Conservation (phyloP, 202 grass and related monocot species). For the Hordeum pubiflorum region DNA sequence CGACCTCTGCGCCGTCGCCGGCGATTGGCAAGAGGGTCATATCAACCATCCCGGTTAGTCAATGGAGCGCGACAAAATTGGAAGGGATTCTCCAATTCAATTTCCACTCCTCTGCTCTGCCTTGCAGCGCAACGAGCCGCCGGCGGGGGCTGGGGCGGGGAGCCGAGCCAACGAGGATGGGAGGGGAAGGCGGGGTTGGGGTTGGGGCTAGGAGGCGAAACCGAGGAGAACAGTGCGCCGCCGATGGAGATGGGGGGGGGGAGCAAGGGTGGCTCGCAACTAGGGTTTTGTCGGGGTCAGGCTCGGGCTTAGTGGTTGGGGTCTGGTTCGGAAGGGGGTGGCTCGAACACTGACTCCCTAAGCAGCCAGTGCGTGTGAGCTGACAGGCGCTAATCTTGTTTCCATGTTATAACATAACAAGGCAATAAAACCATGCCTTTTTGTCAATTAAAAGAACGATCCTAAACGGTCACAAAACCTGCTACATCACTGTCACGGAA, state of each 20-base stretch:
- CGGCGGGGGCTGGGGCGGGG: not conserved
- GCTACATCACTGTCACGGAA: too few relatives aligned
- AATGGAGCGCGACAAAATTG: not conserved
- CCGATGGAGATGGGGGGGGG: not conserved
- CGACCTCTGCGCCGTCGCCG: not conserved
- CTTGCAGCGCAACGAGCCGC: not conserved
- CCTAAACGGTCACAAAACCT: too few relatives aligned
- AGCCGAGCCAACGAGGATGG: constrained; percentile 24
- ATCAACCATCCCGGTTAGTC: not conserved
- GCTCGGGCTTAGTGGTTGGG: not conserved
- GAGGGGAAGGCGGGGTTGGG: not conserved
- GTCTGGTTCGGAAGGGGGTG: not conserved
- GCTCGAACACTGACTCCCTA: not conserved
- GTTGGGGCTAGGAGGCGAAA: not conserved
- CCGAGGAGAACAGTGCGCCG: not conserved
- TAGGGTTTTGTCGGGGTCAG: constrained; percentile 20
- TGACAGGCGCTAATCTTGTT: not conserved
- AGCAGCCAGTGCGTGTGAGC: not conserved
- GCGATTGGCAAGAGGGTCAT: not conserved
- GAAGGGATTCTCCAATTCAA: too few relatives aligned
- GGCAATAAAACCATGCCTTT: not conserved
- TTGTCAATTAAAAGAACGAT: not conserved
- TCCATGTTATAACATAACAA: not conserved
- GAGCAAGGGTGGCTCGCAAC: not conserved
- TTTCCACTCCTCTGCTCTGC: too few relatives aligned